Base-by-base conservation (phyloP, 371 early-diverging fungal genomes). In the Nematocida parisii region DNA sequence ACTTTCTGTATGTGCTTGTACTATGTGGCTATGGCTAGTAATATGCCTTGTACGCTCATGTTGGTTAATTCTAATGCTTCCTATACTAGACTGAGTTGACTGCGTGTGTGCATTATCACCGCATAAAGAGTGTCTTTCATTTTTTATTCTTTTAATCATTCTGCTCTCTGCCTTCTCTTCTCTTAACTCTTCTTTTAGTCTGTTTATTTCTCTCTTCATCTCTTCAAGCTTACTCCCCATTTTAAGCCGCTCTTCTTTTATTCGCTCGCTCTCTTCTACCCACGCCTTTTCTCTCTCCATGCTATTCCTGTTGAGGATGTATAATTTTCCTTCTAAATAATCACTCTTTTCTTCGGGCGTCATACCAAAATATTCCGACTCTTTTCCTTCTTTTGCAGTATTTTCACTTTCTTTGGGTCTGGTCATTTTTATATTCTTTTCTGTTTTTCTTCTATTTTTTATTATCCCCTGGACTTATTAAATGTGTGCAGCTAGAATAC, bases 401-500 rank as follows among this genome's bases (percentile, higher is more conserved):
- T 64, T 64, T 44, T 64, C 64, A 11, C 42, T 44, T 39, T 18
- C 45, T 33, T 64, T 45, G 18, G 15, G 6, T 64, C 42, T 27
- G 27, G 13, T 7, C 64, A 44, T 64, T 64, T 45, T 22, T 33
- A 22, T 64, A 44, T 64, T 64, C 44, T 13, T 27, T 64, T 64
- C 27, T 64, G 44, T 22, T 70, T 71, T 60, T 61, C 27, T 77
- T 70, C 57, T 67, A 33, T 75, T 71, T 67, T 68, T 68, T 73
- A 72, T 68, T 55, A 22, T 44, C 75, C 84, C 77, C 73, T 56
- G 47, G 70, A 84, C 22, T 42, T 60, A 80, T 61, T 70, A 56
- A 73, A 64, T 73, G 81, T 57, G 64, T 44, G 55, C 58, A 66
- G 73, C 55, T 39, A 72, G 55, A 22, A 84, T 85, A 46, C 81